phyloP scores from a whole-genome alignment of 2,329 filamentous ascomycete genomes.

The Fusarium nygamai region DNA sequence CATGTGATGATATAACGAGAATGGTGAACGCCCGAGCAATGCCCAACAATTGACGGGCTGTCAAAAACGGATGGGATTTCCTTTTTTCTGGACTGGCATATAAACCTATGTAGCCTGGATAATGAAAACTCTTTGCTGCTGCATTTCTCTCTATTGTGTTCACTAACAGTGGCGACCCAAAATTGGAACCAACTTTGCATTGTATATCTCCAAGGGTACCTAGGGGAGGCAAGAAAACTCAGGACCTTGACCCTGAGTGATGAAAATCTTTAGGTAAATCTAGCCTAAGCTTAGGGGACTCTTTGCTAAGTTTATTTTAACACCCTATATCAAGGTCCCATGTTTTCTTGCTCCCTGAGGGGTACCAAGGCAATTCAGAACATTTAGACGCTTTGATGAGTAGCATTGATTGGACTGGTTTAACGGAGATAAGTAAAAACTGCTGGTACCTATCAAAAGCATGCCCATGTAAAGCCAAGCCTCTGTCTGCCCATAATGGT shows the following conservation, averaged over 20 bases:
- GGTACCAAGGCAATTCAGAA: not conserved
- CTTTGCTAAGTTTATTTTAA: too few species aligned
- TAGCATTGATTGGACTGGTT: not conserved
- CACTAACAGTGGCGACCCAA: not conserved
- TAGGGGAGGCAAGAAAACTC: too few species aligned
- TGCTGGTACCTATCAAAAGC: not conserved
- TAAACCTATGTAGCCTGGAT: conserved; percentile 31
- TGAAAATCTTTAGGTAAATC: too few species aligned
- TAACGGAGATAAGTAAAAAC: not conserved
- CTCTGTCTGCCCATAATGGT: conserved; percentile 7
- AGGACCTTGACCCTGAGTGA: too few species aligned
- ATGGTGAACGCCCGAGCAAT: conserved; percentile 26
- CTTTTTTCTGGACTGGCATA: conserved; percentile 28
- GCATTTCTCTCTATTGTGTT: not conserved
- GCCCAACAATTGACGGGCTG: conserved; percentile 33
- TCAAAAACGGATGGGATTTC: conserved; percentile 19
- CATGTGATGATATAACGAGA: conserved; percentile 37
- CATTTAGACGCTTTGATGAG: not conserved
- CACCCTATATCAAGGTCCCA: too few species aligned
- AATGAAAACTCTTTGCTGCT: conserved; percentile 31
- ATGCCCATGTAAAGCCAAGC: conserved; percentile 18
- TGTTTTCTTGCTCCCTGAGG: too few species aligned
- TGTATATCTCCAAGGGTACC: not conserved
- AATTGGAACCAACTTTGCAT: not conserved
- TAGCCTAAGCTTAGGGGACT: too few species aligned